Evolutionary conservation across 345 rosid species (phyloP).

Genomic region (Gossypium australe): DNA sequence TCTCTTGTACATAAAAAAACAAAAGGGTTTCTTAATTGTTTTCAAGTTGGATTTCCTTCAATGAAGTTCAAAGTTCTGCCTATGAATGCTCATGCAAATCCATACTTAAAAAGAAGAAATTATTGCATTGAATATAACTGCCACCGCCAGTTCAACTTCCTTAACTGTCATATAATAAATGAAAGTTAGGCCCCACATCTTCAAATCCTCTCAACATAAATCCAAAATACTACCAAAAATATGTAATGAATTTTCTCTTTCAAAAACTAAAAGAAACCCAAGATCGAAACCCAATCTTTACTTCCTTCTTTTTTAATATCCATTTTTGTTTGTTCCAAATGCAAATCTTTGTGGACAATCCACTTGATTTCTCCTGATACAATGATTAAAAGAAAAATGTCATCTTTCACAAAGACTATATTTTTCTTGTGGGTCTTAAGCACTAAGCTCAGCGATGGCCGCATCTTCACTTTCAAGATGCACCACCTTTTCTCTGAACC

Average conservation of each 20-base stretch:
- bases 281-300: constrained; percentile 1
- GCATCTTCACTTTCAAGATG: constrained; percentile 81
- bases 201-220: neutral
- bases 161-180: constrained; percentile 6
- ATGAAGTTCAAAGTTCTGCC: too few relatives aligned
- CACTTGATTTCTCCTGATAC: constrained; percentile 7
- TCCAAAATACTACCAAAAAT: neutral
- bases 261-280: neutral
- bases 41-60: neutral
- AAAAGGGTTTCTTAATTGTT: neutral
- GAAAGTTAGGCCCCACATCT: neutral
- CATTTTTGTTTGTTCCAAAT: neutral
- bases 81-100: too few relatives aligned
- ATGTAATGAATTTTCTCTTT: neutral
- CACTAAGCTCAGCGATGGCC: constrained; percentile 30
- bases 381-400: constrained; percentile 21
- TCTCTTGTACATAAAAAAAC: neutral
- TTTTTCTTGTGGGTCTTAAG: constrained; percentile 28
- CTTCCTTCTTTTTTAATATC: neutral
- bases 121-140: neutral
- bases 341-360: constrained; percentile 11
- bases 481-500: constrained; percentile 69
- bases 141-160: constrained; percentile 12
- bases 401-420: constrained; percentile 21
- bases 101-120: too few relatives aligned